A percentile compares a stretch with the other conserved stretches of the same genome.
These are phyloP conservation scores for Saturnispora quitensis DNA, from an alignment of 805 yeast species.

Conservation along the genomic window DNA sequence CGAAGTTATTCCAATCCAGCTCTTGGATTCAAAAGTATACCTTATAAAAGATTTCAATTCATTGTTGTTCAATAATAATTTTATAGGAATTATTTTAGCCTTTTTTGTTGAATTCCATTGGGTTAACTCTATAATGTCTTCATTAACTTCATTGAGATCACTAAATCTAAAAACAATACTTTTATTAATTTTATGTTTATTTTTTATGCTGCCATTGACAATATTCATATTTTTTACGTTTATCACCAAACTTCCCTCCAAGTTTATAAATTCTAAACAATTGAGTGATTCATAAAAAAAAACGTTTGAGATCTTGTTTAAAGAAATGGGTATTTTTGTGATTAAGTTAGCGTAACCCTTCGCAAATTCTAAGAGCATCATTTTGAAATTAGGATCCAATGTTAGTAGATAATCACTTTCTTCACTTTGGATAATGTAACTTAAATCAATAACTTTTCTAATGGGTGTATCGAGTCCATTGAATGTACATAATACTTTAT, in stretches of 20 bases:
- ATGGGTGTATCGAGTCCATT: neutral
- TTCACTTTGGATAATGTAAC: constrained; percentile 8
- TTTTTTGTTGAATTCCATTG: constrained; percentile 4
- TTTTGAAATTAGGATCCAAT: constrained; percentile 8
- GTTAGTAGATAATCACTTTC: constrained; percentile 8
- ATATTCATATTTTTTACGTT: constrained; percentile 3
- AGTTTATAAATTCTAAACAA: constrained; percentile 9
- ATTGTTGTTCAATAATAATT: neutral
- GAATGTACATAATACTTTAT: constrained; percentile 7
- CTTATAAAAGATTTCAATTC: neutral
- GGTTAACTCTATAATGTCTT: neutral
- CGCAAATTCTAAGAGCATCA: constrained; percentile 7
- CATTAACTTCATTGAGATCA: neutral
- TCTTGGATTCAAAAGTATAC: neutral
- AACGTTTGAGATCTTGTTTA: neutral
- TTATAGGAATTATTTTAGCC: neutral
- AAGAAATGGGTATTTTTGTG: constrained; percentile 2
- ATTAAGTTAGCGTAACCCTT: neutral
- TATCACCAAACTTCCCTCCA: neutral
- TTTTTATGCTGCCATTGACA: neutral
- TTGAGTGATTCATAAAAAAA: constrained; percentile 10
- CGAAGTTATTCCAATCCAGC: constrained; percentile 3
- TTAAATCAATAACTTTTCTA: constrained; percentile 8
- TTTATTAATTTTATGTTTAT: constrained; percentile 1
- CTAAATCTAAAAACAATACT: neutral